Evolutionary conservation across 225 moss, liverwort and hornwort species (phyloP), one percentile per base, ranked within the genome.

Genomic region (Physcomitrellopsis africana): DNA sequence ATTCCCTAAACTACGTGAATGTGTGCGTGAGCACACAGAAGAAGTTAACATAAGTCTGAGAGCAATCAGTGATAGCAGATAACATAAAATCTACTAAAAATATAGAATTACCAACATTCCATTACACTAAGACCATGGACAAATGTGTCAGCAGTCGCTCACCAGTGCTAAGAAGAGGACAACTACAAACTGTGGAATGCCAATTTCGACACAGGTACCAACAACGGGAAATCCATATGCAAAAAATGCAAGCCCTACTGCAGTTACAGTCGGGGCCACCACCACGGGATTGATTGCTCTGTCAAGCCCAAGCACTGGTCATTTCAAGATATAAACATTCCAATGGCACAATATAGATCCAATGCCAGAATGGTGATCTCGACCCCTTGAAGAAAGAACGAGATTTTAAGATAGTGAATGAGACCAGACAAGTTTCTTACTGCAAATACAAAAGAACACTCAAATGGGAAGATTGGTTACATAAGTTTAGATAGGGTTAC

Each of bases 241-340:
- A 74, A 93, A 93, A 76, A 93, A 93, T 26, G 93, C 87, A 11
- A 93, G 81, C 57, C 93, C 93, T 13, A 91, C 93, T 11, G 93
- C 93, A 74, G 93, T 82, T 60, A 93, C 89, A 41, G 91, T 93
- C 20, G 93, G 93, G 68, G 93, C 93, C 72, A 93, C 91, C 58
- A 93, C 91, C 23, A 93, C 93, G 23, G 93, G 93, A 59, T 93
- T 93, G 83, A 93, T 91, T 58, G 76, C 88, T 74, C 93, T 93
- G 86, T 63, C 66, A 65, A 76, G 20, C 72, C 68, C 51, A 72
- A 66, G 51, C 48, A 24, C 29, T 20, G 51, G 10, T 47, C 56
- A 75, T 15, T 44, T 16, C 29, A 2, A 22, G 32, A 60, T 68
- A 14, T 16, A 15, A 60, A 42, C 10, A 74, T 10, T 14, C 63